Base-by-base conservation (phyloP, 2,329 filamentous ascomycete genomes). In the Cordyceps tenuipes region DNA sequence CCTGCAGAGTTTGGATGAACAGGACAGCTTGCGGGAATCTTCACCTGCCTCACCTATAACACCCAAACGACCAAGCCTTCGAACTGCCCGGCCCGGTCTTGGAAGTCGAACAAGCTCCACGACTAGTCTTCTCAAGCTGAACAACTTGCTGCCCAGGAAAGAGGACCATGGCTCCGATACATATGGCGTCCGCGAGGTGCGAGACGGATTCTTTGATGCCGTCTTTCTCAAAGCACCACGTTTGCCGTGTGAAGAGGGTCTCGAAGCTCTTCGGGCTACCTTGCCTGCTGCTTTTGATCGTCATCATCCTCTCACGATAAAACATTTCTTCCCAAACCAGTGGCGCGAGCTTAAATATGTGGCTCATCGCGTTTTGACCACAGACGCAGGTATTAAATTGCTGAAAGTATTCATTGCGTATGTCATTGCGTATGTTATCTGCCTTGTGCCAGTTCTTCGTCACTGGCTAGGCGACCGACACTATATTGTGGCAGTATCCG, bases 401-500 rank as follows among this genome's bases (percentile, higher is more conserved):
- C 63, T 76, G 23, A 83, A 82, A 63, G 76, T 80, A 0, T 84
- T 81, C 63, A 65, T 79, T n/a, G 80, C 75, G n/a, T 83, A 82
- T 67, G 82, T 82, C 63, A 71, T 79, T 51, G 77, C 81, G 3
- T 85, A 84, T 65, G 68, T 80, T 2, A 66, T 84, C 19, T 85
- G 82, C 63, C 76, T 85, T 2, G 67, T 83, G 5, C 79, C 80
- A 1, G 65, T 65, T 3, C 72, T 78, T 5, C 72, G 73, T n/a
- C 60, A 68, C n/a, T 81, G 77, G 75, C 71, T 85, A 4, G 82
- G 82, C 2, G 73, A 70, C 17, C 80, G 83, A 64, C 75, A 74
- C 63, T 84, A 83, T 64, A 76, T 85, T 62, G 79, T 83, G 73
- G 77, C 75, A 4, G 68, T 85, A 52, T 84, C 82, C 2, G 73